phyloP scores from a whole-genome alignment of 2,329 filamentous ascomycete genomes.

The Macrophomina pseudophaseolina region DNA sequence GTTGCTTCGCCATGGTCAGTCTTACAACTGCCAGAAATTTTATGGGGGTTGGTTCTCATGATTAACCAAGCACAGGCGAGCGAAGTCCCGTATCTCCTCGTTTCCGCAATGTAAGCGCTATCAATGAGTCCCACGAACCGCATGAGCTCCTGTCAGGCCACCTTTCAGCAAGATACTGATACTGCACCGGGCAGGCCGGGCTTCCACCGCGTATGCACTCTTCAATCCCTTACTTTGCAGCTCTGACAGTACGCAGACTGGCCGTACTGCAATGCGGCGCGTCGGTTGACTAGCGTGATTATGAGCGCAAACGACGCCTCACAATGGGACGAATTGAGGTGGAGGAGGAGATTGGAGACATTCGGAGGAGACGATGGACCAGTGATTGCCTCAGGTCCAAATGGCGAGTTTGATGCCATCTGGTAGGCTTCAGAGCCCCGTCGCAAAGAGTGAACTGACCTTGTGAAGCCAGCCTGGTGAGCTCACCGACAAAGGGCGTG shows the following conservation, averaged over 20 bases:
- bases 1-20: slow-evolving; percentile 48
- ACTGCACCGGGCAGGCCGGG: slow-evolving; percentile 48
- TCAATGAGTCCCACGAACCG: background rate
- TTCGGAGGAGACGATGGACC: slow-evolving; percentile 72
- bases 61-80: slow-evolving; percentile 55
- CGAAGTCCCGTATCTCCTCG: slow-evolving; percentile 86
- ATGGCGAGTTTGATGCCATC: slow-evolving; percentile 75
- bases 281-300: slow-evolving; percentile 69
- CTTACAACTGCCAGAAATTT: background rate
- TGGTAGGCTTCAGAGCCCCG: slow-evolving; percentile 64
- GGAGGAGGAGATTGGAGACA: slow-evolving; percentile 78
- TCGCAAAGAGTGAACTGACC: background rate
- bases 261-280: slow-evolving; percentile 86
- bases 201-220: slow-evolving; percentile 51
- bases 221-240: slow-evolving; percentile 29
- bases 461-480: slow-evolving; percentile 51
- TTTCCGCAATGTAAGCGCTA: slow-evolving; percentile 69
- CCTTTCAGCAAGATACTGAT: background rate
- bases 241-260: slow-evolving; percentile 61
- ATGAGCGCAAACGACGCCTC: slow-evolving; percentile 58
- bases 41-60: background rate
- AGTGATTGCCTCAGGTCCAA: slow-evolving; percentile 69
- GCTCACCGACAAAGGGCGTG: slow-evolving; percentile 55
- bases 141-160: background rate
- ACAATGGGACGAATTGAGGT: slow-evolving; percentile 64